Percentiles rank a stretch among this genome's conserved stretches.
Evolutionary conservation across 1,284 basidiomycete species (phyloP).

Genomic region (Tylopilus sp.): DNA sequence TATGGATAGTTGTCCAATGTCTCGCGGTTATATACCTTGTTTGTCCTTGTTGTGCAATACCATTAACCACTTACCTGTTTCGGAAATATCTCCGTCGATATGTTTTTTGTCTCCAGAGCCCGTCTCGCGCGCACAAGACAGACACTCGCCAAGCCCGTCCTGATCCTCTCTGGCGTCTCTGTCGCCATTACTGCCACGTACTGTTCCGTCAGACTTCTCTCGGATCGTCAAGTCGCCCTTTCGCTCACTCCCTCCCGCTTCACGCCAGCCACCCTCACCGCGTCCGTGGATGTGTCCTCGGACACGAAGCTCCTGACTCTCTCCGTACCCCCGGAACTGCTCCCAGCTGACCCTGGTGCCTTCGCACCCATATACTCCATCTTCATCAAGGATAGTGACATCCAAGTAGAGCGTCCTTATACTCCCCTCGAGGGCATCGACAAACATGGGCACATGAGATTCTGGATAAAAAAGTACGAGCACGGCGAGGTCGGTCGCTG

Average conservation of each 20-base stretch:
- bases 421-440: slow-evolving; percentile 75
- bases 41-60: slow-evolving; percentile 26
- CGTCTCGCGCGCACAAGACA: neutral
- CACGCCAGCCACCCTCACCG: slow-evolving; percentile 58
- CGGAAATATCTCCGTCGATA: slow-evolving; percentile 12
- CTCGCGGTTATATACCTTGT: slow-evolving; percentile 14
- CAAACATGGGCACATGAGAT: slow-evolving; percentile 56
- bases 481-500: slow-evolving; percentile 81
- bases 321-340: slow-evolving; percentile 47
- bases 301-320: slow-evolving; percentile 65
- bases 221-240: slow-evolving; percentile 41
- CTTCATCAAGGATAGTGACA: slow-evolving; percentile 81
- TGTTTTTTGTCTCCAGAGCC: slow-evolving; percentile 17
- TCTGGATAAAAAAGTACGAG: slow-evolving; percentile 79
- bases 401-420: slow-evolving; percentile 86
- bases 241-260: slow-evolving; percentile 62
- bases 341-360: slow-evolving; percentile 24
- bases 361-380: slow-evolving; percentile 68
- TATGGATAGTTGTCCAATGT: neutral
- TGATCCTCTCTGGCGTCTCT: slow-evolving; percentile 34
- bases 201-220: slow-evolving; percentile 45
- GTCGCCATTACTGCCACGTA: slow-evolving; percentile 45
- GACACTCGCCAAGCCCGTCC: neutral
- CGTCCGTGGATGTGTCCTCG: slow-evolving; percentile 49
- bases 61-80: slow-evolving; percentile 17